Base-by-base conservation (phyloP, 1,284 basidiomycete species). In the Volvariella volvacea region DNA sequence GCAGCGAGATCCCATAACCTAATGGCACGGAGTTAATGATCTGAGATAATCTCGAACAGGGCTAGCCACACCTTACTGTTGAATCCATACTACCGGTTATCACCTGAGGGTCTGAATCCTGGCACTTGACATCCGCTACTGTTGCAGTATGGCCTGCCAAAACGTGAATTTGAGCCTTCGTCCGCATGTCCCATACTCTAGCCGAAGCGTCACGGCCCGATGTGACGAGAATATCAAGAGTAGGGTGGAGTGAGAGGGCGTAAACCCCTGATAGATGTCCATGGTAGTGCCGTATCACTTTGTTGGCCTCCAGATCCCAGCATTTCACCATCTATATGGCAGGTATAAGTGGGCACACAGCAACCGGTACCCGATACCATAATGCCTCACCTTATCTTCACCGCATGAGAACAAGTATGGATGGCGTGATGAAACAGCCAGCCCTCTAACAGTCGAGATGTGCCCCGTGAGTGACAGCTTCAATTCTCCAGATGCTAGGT, bases 101-200 rank as follows among this genome's bases (percentile, higher is more conserved):
- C 47, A 99, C 88, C 61, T 99, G 95, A 10, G 95, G 95, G 59
- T 99, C 96, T 1, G 88, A 88, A 37, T 94, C 93, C 64, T 98
- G 94, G 57, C 89, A 94, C 60, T 91, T 85, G 17, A 99, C 93
- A 53, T 90, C 88, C 6, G 93, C 92, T 39, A 99, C 86, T 0
- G 95, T 99, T 25, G 80, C 92, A 0, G 90, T 94, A 62, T 99
- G 95, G 0, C 96, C 95, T 0, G 89, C 71, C 17, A 99, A 75
- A 16, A 95, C 89, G 61, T 97, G 92, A 45, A 99, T 89, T 60
- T 94, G 91, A 16, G 92, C 88, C 60, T 97, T 93, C 22, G 94
- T 96, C 39, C 95, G 82, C 93, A 99, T 99, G 59, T 99, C 95
- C 95, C 95, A 99, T 0, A 97, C 94, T 47, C 96, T 83, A 1